Evolutionary conservation across 2,329 filamentous ascomycete genomes (phyloP), one percentile per base, ranked within the genome.

Genomic region (Talaromyces sp.): DNA sequence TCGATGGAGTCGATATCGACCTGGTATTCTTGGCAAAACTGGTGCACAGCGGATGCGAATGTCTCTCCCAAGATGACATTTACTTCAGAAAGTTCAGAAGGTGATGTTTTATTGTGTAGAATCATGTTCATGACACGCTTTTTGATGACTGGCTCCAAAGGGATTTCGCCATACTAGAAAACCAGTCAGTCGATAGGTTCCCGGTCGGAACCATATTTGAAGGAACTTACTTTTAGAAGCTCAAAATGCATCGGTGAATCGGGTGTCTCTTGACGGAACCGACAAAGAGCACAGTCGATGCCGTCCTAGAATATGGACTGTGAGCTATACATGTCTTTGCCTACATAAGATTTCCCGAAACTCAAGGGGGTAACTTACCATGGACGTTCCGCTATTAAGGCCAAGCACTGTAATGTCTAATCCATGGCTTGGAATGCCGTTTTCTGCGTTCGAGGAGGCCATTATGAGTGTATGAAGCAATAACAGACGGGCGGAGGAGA

Each of bases 271-370:
- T 86, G 83, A 42, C 71, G 71, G 65, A 85, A 86, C 47, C 71
- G 80, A 60, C 82, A 84, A 8, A 85, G 72, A 2, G 80, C 82
- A 58, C 81, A 84, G 64, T 85, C 81, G 40, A 86, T 83, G 22
- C 80, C 78, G 62, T 82, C 80, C 67, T 69, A 30, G 11, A 47
- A 37, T 3, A 9, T 10, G 41, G 8, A 33, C 13, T 11, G 16
- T 48, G 14, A 45, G 42, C 16, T 45, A 22, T 7, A 9, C 4
- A 2, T n/a, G 17, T 37, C 17, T 46, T 42, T 29, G 4, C 14
- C 4, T 19, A 9, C 2, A 4, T 22, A n/a, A 22, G 17, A 19
- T 19, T 39, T 19, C 11, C 11, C 22, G 3, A 22, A 22, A 20
- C 24, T 27, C 5, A 9, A 27, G 9, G 9, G 24, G 24, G 16